These are phyloP conservation scores for Glomus cerebriforme DNA, from an alignment of 192 early-diverging fungal genomes.

Conservation along the genomic window DNA sequence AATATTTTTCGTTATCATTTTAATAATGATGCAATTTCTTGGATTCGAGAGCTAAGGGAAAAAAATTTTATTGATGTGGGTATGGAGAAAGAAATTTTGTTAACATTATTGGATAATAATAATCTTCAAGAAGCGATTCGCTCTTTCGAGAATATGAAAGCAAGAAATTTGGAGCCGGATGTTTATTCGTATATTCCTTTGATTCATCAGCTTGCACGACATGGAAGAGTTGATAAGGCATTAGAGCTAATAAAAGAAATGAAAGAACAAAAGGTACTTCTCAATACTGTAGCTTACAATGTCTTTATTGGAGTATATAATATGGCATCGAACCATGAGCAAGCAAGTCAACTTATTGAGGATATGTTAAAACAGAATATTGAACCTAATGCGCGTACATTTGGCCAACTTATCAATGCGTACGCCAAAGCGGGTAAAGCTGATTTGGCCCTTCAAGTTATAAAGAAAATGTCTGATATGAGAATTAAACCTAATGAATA, in stretches of 20 bases:
- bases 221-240: slow-evolving; percentile 35
- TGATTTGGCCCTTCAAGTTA: background rate
- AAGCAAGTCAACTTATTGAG: slow-evolving; percentile 12
- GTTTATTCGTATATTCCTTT: slow-evolving; percentile 35
- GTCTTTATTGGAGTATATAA: background rate
- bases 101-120: slow-evolving; percentile 35
- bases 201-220: slow-evolving; percentile 39
- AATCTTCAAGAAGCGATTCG: slow-evolving; percentile 39
- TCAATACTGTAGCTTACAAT: slow-evolving; percentile 6
- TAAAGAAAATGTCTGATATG: background rate
- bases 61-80: slow-evolving; percentile 32
- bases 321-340: background rate
- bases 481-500: slow-evolving; percentile 1
- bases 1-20: slow-evolving; percentile 30
- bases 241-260: slow-evolving; percentile 40
- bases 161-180: slow-evolving; percentile 31
- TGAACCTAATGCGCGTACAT: background rate
- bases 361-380: slow-evolving; percentile 14
- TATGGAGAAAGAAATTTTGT: slow-evolving; percentile 37
- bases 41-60: slow-evolving; percentile 38
- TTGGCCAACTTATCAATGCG: background rate
- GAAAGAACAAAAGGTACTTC: background rate
- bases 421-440: slow-evolving; percentile 20
- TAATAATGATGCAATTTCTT: slow-evolving; percentile 28
- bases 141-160: slow-evolving; percentile 38